Evolutionary conservation across 129 eudicot genomes (phyloP).

Genomic region (Logfia minima): DNA sequence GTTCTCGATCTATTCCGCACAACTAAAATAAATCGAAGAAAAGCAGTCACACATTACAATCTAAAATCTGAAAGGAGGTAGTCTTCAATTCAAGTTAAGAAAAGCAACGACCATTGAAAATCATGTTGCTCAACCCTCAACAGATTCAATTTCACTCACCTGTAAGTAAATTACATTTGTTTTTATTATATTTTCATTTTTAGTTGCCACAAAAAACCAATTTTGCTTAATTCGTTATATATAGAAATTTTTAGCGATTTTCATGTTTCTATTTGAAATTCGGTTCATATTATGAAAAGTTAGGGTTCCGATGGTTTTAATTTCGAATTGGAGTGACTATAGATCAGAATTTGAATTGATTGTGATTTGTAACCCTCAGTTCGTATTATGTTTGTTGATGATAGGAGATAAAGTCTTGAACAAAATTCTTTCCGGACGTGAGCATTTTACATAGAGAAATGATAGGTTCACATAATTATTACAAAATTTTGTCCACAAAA

Average conservation of each 20-base stretch:
- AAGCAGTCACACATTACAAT: too few relatives aligned
- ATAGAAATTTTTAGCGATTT: not conserved
- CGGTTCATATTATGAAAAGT: not conserved
- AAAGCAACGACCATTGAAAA: too few relatives aligned
- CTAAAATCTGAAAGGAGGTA: too few relatives aligned
- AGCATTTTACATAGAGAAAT: too few relatives aligned
- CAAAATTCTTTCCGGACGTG: too few relatives aligned
- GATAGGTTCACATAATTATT: too few relatives aligned
- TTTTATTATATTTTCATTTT: not conserved
- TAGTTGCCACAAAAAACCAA: constrained; percentile 11
- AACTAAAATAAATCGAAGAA: too few relatives aligned
- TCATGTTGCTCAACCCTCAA: not conserved
- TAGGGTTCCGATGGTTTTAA: not conserved
- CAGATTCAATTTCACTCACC: constrained; percentile 16
- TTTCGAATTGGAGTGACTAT: not conserved
- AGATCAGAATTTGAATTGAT: not conserved
- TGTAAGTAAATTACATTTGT: constrained; percentile 5
- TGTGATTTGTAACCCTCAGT: not conserved
- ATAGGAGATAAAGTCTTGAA: too few relatives aligned
- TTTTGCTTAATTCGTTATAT: not conserved
- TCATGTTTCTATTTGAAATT: not conserved
- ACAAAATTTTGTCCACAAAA: too few relatives aligned
- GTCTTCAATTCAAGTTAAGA: too few relatives aligned
- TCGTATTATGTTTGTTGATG: too few relatives aligned
- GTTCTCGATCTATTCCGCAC: too few relatives aligned